These are phyloP conservation scores for Saccharomycopsis selenospora DNA, from an alignment of 805 yeast species.

Conservation along the genomic window DNA sequence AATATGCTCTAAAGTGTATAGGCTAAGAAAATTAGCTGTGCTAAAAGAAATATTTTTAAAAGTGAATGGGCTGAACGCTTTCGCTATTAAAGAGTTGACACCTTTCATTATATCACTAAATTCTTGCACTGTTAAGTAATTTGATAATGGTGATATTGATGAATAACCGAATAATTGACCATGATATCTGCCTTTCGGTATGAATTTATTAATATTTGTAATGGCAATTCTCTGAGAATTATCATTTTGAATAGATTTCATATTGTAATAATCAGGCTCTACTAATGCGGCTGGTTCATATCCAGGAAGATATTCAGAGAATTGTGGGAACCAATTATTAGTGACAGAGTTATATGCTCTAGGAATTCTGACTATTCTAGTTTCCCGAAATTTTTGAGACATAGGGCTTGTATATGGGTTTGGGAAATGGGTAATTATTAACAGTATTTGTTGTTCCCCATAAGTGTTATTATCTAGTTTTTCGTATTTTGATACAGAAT, in stretches of 20 bases:
- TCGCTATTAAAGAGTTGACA: constrained; percentile 37
- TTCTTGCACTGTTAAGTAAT: constrained; percentile 32
- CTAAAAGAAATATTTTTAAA: constrained; percentile 36
- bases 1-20: constrained; percentile 34
- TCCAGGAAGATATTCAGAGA: constrained; percentile 52
- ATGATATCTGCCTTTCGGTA: constrained; percentile 33
- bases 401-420: constrained; percentile 37
- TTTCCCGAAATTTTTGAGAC: constrained; percentile 29
- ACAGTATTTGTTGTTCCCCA: constrained; percentile 25
- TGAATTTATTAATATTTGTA: constrained; percentile 24
- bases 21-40: constrained; percentile 32
- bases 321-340: constrained; percentile 41
- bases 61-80: constrained; percentile 35
- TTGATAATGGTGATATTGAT: constrained; percentile 45
- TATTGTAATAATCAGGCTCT: constrained; percentile 20
- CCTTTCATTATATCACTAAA: constrained; percentile 34
- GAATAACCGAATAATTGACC: constrained; percentile 44
- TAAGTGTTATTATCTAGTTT: constrained; percentile 18
- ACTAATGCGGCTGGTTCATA: constrained; percentile 54
- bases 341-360: constrained; percentile 33
- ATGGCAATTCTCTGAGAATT: neutral
- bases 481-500: constrained; percentile 31
- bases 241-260: neutral
- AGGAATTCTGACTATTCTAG: constrained; percentile 63
- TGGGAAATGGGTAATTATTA: constrained; percentile 62